Percentiles rank a stretch among this genome's conserved stretches.
These are phyloP conservation scores for Crepidotus variabilis DNA, from an alignment of 768 basidiomycete species.

Conservation along the genomic window DNA sequence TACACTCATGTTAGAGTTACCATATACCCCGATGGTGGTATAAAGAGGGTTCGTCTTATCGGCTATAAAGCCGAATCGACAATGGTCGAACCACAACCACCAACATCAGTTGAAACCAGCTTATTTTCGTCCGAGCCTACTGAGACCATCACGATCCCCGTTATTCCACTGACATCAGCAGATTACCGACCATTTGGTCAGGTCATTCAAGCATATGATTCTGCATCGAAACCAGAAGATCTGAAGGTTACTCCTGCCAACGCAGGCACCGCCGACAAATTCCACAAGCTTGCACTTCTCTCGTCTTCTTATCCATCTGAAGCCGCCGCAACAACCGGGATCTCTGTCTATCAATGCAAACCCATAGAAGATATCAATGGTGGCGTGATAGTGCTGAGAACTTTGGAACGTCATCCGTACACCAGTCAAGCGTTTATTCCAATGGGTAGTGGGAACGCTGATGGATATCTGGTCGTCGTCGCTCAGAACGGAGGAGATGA, in stretches of 20 bases:
- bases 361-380: conserved; percentile 42
- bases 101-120: not conserved
- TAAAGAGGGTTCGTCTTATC: conserved; percentile 86
- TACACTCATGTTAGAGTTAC: conserved; percentile 87
- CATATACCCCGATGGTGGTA: conserved; percentile 92
- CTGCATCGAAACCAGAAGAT: conserved; percentile 60
- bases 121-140: conserved; percentile 6
- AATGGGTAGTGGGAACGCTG: conserved; percentile 65
- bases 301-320: conserved; percentile 59
- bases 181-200: conserved; percentile 87
- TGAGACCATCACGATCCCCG: conserved; percentile 38
- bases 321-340: conserved; percentile 54
- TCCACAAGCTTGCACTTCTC: conserved; percentile 83
- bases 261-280: conserved; percentile 87
- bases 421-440: conserved; percentile 95
- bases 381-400: conserved; percentile 54
- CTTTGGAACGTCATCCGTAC: conserved; percentile 86
- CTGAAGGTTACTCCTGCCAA: conserved; percentile 80
- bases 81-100: conserved; percentile 4
- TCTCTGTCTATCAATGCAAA: conserved; percentile 85
- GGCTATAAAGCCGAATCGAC: conserved; percentile 44
- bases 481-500: conserved; percentile 76
- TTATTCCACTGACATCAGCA: conserved; percentile 74
- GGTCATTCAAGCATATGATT: conserved; percentile 87
- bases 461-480: conserved; percentile 81